Evolutionary conservation across 2,329 filamentous ascomycete species (phyloP).

Genomic region (Diplodia corticola): DNA sequence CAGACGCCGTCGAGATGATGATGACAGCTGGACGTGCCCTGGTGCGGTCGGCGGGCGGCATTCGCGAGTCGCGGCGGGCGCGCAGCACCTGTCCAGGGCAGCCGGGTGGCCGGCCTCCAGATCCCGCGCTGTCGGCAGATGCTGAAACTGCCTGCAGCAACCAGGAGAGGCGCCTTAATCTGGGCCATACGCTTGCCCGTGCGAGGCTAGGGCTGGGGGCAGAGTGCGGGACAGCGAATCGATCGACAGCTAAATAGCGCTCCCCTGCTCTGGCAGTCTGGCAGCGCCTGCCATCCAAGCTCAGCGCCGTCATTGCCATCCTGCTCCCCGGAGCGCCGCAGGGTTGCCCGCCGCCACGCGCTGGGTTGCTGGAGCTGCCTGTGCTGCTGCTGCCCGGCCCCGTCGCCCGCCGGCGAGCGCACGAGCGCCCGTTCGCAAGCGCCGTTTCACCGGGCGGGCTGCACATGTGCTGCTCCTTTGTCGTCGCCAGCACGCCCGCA

Average conservation of each 20-base stretch:
- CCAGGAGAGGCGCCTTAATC: conserved; percentile 11
- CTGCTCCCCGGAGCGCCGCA: not conserved
- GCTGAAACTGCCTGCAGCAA: conserved; percentile 12
- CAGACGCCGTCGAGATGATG: no score
- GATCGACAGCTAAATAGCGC: conserved; percentile 13
- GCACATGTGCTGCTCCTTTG: conserved; percentile 16
- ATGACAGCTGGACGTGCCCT: not conserved
- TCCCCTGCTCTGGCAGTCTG: not conserved
- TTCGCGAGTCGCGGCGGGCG: not conserved
- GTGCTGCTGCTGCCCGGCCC: not conserved
- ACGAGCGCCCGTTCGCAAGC: not conserved
- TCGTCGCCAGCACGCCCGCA: not conserved
- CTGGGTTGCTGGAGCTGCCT: not conserved
- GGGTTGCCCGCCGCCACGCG: conserved; percentile 4
- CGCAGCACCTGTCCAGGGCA: not conserved
- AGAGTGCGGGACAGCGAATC: conserved; percentile 15
- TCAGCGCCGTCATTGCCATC: not conserved
- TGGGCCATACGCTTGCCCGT: conserved; percentile 6
- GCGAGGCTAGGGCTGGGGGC: conserved; percentile 6
- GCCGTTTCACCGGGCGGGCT: conserved; percentile 11
- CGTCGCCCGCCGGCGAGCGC: not conserved
- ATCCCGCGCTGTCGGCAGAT: conserved; percentile 13
- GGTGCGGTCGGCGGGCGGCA: not conserved
- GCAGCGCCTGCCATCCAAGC: not conserved
- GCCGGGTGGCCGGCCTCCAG: conserved; percentile 3